phyloP scores from a whole-genome alignment of 2,329 filamentous ascomycete genomes.

The Ceratocystis huliohia region DNA sequence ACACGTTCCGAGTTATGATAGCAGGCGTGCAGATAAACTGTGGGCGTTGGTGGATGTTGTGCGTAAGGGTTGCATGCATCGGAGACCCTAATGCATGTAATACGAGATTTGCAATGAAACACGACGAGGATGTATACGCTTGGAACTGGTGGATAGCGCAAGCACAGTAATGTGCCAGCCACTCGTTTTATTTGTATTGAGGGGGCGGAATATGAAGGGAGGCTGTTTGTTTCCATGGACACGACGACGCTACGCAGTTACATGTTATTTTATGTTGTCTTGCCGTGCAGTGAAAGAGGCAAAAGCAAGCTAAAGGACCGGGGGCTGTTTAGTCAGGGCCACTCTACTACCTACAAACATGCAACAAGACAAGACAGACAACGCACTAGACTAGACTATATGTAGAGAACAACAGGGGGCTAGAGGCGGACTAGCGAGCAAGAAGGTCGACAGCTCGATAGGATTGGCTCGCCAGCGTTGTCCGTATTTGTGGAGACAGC shows the following conservation, averaged over 20 bases:
- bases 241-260: neutral
- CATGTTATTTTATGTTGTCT: neutral
- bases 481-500: no score
- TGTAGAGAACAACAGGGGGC: conserved; percentile 1
- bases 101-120: conserved; percentile 3
- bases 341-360: neutral
- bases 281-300: no score
- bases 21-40: neutral
- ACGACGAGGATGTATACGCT: neutral
- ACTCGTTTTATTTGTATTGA: neutral
- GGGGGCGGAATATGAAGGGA: neutral
- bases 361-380: neutral
- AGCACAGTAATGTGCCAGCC: neutral
- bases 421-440: neutral
- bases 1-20: neutral
- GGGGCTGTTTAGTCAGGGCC: neutral
- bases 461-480: neutral
- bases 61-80: neutral
- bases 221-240: neutral
- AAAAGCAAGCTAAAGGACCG: no score
- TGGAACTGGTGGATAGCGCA: neutral
- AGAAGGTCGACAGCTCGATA: neutral
- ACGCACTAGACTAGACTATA: neutral
- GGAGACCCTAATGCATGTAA: neutral
- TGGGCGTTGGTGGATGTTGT: neutral